Evolutionary conservation across 805 yeast genomes (phyloP).

Genomic region (Myxozyma vanderwaltii): DNA sequence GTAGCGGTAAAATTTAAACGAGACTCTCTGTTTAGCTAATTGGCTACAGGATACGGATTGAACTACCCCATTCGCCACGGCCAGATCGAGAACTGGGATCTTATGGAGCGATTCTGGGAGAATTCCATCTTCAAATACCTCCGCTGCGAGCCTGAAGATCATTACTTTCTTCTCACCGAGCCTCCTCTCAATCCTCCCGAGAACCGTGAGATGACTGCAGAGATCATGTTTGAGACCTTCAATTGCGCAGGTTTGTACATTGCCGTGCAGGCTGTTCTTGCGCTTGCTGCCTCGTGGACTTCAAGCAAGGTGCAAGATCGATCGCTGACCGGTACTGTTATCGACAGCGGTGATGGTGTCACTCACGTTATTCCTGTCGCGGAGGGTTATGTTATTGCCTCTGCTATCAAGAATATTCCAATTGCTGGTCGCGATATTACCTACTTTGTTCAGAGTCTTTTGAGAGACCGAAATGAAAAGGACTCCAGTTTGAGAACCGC

Average conservation of each 20-base stretch:
- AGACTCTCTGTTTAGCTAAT: background rate
- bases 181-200: slow-evolving; percentile 99
- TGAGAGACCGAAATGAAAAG: slow-evolving; percentile 95
- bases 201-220: slow-evolving; percentile 97
- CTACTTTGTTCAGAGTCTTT: slow-evolving; percentile 82
- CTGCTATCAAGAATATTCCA: slow-evolving; percentile 96
- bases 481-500: slow-evolving; percentile 95
- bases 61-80: slow-evolving; percentile 96
- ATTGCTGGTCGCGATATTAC: slow-evolving; percentile 99
- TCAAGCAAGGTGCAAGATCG: slow-evolving; percentile 92
- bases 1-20: too few relatives aligned
- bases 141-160: slow-evolving; percentile 98
- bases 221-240: slow-evolving; percentile 97
- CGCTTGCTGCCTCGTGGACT: slow-evolving; percentile 99
- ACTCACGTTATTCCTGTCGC: slow-evolving; percentile 98
- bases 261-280: slow-evolving; percentile 98
- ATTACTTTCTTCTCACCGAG: slow-evolving; percentile 90
- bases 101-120: slow-evolving; percentile 99
- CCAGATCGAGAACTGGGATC: slow-evolving; percentile 99
- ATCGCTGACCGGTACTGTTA: slow-evolving; percentile 96
- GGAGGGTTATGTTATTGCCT: slow-evolving; percentile 97
- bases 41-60: slow-evolving; percentile 61
- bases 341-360: slow-evolving; percentile 98
- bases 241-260: slow-evolving; percentile 98
- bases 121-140: slow-evolving; percentile 93